Base-by-base conservation (phyloP, 352 stramenopile species). In the Poterioochromonas sp. region DNA sequence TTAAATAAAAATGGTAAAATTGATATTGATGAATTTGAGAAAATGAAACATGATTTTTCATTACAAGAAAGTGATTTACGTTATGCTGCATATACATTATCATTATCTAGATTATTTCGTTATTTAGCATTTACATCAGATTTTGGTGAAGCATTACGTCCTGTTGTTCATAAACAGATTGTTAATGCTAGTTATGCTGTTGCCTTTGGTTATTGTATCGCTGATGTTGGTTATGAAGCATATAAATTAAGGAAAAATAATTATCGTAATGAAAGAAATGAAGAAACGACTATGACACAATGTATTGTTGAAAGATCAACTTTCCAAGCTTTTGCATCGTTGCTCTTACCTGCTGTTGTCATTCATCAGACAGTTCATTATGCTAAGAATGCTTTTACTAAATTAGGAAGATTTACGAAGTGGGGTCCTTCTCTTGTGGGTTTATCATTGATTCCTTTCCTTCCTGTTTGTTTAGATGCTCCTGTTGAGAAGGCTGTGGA, bases 111-210 rank as follows among this genome's bases (percentile, higher is more conserved):
- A 44, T 8, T 29, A 22, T 71, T 71, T 29, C 5, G 62, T 12
- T 71, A 71, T 71, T 44, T 71, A 3, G 62, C 62, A 22, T 71
- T 71, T 29, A 71, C 62, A 35, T 71, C 62, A 26, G 62, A 71
- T 29, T 71, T 71, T 29, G 62, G 62, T 40, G 62, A 71, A 71
- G 62, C 62, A 3, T 29, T 71, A 22, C 39, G 62, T 43, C 62
- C 62, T 44, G 62, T 71, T 44, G 34, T 71, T 44, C n/a, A 44
- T 43, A 41, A 41, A 29, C 15, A 29, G 3, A 71, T 71, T 29
- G 62, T 71, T 44, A 71, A 12, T 29, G 62, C 29, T 35, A 44
- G 12, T 22, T 71, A 71, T 44, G 34, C 18, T 41, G 62, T 71
- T 41, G 62, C 62, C 39, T 71, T 71, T 47, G 62, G 34, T 29